Base-by-base conservation (phyloP, 306 rosid species). In the Pueraria montana region DNA sequence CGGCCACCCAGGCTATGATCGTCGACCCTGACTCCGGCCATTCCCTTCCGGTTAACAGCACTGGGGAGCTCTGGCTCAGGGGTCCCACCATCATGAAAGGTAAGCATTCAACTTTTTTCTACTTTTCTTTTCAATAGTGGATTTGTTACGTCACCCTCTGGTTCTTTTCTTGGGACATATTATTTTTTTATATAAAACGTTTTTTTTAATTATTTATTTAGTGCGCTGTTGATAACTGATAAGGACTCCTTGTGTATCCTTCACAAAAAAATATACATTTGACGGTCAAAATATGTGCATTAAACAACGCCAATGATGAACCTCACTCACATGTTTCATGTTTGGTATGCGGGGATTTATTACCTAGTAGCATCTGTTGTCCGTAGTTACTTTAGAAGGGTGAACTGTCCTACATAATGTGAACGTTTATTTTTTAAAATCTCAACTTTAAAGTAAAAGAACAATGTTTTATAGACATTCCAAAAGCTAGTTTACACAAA, bases 31-130 rank as follows among this genome's bases (percentile, higher is more conserved):
- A 86, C 1, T 61, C 82, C 11, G 90, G 88, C 6, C 18, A 82
- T 59, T 76, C 92, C 6, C 77, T 91, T 26, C 50, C 90, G 45
- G 91, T 85, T 17, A 92, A 92, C 56, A 82, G 38, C 65, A 88
- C 93, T 5, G 99, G 98, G n/a, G 99, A 96, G 83, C 96, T 96
- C 18, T 96, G 97, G 96, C 91, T 96, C 1, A 88, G 88, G 76
- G 99, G 99, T 55, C 94, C 92, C 88, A 83, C 92, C 73, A 78
- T 92, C 11, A 93, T 95, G 98, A 95, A 88, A 91, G 98, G 98
- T 77, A n/a, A 4, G 20, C 11, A 10, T n/a, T 30, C 50, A 52
- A 48, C 43, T 18, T 52, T 3, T 1, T 16, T 16, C 45, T n/a
- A 0, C 13, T 2, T n/a, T n/a, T n/a, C n/a, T n/a, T n/a, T n/a